phyloP scores from a whole-genome alignment of 805 yeast species.

The Teunomyces panamensis region DNA sequence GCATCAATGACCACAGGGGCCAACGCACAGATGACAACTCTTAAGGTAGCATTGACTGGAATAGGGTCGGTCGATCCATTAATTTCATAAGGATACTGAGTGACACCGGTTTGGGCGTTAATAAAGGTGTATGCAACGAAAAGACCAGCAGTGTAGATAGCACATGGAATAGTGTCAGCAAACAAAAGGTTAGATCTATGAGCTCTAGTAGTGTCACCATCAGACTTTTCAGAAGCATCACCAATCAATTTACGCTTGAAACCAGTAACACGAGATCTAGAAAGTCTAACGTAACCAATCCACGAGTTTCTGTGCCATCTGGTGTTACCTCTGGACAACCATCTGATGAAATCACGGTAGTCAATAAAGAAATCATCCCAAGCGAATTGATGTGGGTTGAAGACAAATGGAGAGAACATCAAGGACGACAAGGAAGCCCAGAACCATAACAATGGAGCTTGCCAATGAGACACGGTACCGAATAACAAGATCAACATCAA shows the following conservation, averaged over 20 bases:
- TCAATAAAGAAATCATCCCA: slow-evolving; percentile 96
- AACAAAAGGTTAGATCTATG: slow-evolving; percentile 73
- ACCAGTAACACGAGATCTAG: slow-evolving; percentile 90
- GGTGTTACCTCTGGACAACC: slow-evolving; percentile 89
- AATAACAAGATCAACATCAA: slow-evolving; percentile 67
- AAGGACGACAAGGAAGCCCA: slow-evolving; percentile 91
- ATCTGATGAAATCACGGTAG: slow-evolving; percentile 88
- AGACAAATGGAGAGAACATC: slow-evolving; percentile 87
- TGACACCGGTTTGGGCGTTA: slow-evolving; percentile 85
- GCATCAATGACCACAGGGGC: slow-evolving; percentile 90
- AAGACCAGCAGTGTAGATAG: slow-evolving; percentile 65
- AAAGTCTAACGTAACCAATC: slow-evolving; percentile 77
- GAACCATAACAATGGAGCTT: slow-evolving; percentile 92
- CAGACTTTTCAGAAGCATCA: slow-evolving; percentile 65
- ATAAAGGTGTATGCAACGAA: slow-evolving; percentile 77
- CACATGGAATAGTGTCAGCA: slow-evolving; percentile 76
- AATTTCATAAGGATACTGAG: slow-evolving; percentile 31
- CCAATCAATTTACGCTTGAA: slow-evolving; percentile 72
- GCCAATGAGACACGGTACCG: slow-evolving; percentile 82
- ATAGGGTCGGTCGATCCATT: slow-evolving; percentile 33
- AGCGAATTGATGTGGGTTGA: slow-evolving; percentile 97
- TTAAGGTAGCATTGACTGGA: slow-evolving; percentile 64
- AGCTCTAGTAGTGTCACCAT: slow-evolving; percentile 71
- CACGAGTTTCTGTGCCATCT: slow-evolving; percentile 87
- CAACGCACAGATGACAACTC: slow-evolving; percentile 75